Conservation (phyloP, 345 rosid genomes). For the Populus simonii region DNA sequence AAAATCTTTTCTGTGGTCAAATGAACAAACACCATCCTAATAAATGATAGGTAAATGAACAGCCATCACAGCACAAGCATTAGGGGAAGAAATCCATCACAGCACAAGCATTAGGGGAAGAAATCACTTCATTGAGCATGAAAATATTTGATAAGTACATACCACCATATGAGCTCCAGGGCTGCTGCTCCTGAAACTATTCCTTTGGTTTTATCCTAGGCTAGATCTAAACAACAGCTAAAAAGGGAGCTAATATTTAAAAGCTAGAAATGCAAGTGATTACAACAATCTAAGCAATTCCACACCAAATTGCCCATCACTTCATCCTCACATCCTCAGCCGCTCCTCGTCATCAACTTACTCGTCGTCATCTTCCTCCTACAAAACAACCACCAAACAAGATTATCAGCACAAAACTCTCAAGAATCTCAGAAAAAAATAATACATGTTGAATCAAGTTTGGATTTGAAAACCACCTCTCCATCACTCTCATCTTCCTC, state of each 20-base stretch:
- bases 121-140: constrained; percentile 13
- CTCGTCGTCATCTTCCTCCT: constrained; percentile 66
- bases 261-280: background rate
- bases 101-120: too few species aligned
- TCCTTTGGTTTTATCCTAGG: constrained; percentile 10
- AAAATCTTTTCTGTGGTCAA: too few species aligned
- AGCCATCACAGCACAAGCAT: too few species aligned
- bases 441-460: background rate
- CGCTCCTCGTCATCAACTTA: constrained; percentile 10
- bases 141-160: constrained; percentile 28
- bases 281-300: constrained; percentile 19
- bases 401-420: background rate
- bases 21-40: too few species aligned
- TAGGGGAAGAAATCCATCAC: too few species aligned
- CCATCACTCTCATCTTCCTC: constrained; percentile 48
- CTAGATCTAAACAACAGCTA: constrained; percentile 13
- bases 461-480: constrained; percentile 33
- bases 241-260: constrained; percentile 5
- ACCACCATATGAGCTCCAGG: constrained; percentile 19
- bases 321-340: constrained; percentile 10
- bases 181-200: constrained; percentile 13
- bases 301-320: constrained; percentile 13
- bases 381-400: constrained; percentile 2
- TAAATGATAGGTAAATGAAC: too few species aligned
- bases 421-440: background rate